A percentile compares a stretch with the other conserved stretches of the same genome.
These are phyloP conservation scores for Pascua guehoae DNA, from an alignment of 1,284 basidiomycete species.

Conservation along the genomic window DNA sequence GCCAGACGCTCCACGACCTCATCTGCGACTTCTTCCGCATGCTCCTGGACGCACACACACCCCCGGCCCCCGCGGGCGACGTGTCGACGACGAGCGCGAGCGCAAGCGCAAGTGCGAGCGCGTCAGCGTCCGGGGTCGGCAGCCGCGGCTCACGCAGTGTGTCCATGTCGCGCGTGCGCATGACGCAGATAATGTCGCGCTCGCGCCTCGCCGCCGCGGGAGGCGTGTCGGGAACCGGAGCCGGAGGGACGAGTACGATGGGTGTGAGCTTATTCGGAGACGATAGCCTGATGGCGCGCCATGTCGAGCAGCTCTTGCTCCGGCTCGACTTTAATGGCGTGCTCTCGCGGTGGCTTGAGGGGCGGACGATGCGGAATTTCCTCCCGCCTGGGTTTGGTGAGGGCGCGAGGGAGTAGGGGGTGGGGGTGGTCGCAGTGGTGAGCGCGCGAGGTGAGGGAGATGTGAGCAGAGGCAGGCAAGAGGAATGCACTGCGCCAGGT, in stretches of 20 bases:
- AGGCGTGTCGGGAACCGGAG: too few relatives aligned
- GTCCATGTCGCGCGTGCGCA: slow-evolving; percentile 53
- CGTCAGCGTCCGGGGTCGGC: slow-evolving; percentile 1
- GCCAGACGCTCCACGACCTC: slow-evolving; percentile 61
- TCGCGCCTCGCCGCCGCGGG: slow-evolving; percentile 56
- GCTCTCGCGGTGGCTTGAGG: slow-evolving; percentile 58
- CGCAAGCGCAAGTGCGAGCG: background rate
- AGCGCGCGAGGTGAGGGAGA: too few relatives aligned
- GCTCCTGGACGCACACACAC: slow-evolving; percentile 61
- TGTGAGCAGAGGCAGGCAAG: too few relatives aligned
- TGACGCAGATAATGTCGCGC: slow-evolving; percentile 61
- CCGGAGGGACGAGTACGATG: background rate
- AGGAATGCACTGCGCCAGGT: background rate
- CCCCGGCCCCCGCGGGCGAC: slow-evolving; percentile 33
- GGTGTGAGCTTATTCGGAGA: slow-evolving; percentile 35
- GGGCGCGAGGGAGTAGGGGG: too few relatives aligned
- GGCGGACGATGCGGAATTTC: background rate
- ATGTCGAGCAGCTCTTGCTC: slow-evolving; percentile 75
- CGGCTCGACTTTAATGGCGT: slow-evolving; percentile 80
- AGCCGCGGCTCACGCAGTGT: slow-evolving; percentile 7
- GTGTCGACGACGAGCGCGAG: background rate
- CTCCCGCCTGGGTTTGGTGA: background rate
- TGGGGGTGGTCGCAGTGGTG: too few relatives aligned
- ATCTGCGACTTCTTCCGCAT: slow-evolving; percentile 72
- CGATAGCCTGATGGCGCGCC: slow-evolving; percentile 63